Evolutionary conservation across 2,329 filamentous ascomycete species (phyloP).

Genomic region (Akanthomyces lecanii): DNA sequence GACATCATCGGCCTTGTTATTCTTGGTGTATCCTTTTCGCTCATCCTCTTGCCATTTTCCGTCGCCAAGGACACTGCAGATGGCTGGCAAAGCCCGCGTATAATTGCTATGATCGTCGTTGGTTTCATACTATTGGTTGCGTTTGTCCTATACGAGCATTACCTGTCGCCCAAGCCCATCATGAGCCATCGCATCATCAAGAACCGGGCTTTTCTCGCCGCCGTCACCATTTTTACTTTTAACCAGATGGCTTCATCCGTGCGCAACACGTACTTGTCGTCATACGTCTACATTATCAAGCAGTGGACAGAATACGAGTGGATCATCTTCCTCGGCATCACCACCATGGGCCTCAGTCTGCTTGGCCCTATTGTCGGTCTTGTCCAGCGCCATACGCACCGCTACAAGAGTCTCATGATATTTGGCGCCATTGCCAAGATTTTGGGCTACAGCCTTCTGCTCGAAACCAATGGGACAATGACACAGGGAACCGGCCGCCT

Average conservation of each 20-base stretch:
- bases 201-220: slow-evolving; percentile 27
- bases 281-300: slow-evolving; percentile 38
- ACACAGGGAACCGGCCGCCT: slow-evolving; percentile 32
- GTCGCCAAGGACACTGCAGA: slow-evolving; percentile 40
- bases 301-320: slow-evolving; percentile 39
- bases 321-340: slow-evolving; percentile 38
- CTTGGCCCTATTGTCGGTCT: slow-evolving; percentile 34
- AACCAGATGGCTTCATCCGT: slow-evolving; percentile 20
- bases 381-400: slow-evolving; percentile 33
- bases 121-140: slow-evolving; percentile 32
- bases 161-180: slow-evolving; percentile 23
- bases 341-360: slow-evolving; percentile 36
- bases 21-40: slow-evolving; percentile 15
- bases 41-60: slow-evolving; percentile 62
- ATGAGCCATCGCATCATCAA: slow-evolving; percentile 26
- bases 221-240: slow-evolving; percentile 28
- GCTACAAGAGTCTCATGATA: slow-evolving; percentile 39
- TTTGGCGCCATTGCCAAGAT: slow-evolving; percentile 28
- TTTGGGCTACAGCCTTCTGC: slow-evolving; percentile 30
- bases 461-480: slow-evolving; percentile 23
- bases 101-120: slow-evolving; percentile 40
- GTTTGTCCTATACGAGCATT: slow-evolving; percentile 31
- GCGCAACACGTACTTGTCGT: slow-evolving; percentile 26
- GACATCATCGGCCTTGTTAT: slow-evolving; percentile 44
- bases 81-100: slow-evolving; percentile 37